Conservation (phyloP, 352 stramenopile genomes). For the Phytopythium aichiense region DNA sequence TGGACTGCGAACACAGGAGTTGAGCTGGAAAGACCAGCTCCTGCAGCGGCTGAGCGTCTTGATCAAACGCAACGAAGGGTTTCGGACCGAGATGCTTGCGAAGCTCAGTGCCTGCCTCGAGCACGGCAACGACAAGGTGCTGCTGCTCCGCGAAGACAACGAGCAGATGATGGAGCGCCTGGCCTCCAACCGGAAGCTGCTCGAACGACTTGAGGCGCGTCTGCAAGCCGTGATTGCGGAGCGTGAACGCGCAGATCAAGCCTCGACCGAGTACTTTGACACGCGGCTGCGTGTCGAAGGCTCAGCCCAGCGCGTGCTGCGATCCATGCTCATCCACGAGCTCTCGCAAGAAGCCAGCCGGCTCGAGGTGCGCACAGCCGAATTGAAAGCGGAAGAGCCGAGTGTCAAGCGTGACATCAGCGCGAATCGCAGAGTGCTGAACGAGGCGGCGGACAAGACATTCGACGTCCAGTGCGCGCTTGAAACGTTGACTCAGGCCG, state of each 20-base stretch:
- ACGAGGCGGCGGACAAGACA: slow-evolving; percentile 32
- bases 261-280: slow-evolving; percentile 56
- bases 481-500: neutral
- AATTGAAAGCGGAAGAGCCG: slow-evolving; percentile 22
- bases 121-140: slow-evolving; percentile 50
- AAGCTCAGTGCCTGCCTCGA: slow-evolving; percentile 36
- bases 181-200: slow-evolving; percentile 18
- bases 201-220: slow-evolving; percentile 24
- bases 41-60: slow-evolving; percentile 61
- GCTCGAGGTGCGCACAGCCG: slow-evolving; percentile 18
- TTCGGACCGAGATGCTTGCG: slow-evolving; percentile 35
- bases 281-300: slow-evolving; percentile 51
- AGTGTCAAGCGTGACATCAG: slow-evolving; percentile 1
- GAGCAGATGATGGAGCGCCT: slow-evolving; percentile 45
- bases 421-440: slow-evolving; percentile 12
- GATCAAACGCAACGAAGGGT: slow-evolving; percentile 68
- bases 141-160: slow-evolving; percentile 51
- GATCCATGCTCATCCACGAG: slow-evolving; percentile 38
- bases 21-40: slow-evolving; percentile 61
- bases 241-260: slow-evolving; percentile 20
- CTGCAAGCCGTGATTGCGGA: slow-evolving; percentile 33
- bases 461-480: slow-evolving; percentile 13
- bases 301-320: slow-evolving; percentile 45
- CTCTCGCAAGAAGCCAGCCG: slow-evolving; percentile 22
- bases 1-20: slow-evolving; percentile 28